Conservation (phyloP, 345 rosid genomes). For the Corchorus capsularis region DNA sequence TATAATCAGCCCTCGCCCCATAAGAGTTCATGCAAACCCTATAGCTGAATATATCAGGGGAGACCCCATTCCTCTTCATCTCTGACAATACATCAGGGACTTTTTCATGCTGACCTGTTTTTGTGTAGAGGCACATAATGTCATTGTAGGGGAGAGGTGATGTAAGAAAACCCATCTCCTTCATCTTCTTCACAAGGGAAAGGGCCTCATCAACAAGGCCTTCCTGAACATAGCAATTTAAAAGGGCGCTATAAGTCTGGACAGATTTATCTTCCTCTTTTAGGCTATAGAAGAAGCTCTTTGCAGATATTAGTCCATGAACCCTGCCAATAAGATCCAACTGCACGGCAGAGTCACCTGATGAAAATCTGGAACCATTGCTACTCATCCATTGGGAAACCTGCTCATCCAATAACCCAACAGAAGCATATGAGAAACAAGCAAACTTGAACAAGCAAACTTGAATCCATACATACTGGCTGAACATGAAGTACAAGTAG, state of each 20-base stretch:
- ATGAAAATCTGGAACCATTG: constrained; percentile 23
- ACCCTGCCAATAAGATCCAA: constrained; percentile 51
- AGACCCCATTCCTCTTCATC: constrained; percentile 44
- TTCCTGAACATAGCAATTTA: constrained; percentile 45
- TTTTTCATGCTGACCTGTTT: constrained; percentile 37
- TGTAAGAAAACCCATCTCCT: constrained; percentile 36
- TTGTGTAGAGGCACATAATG: constrained; percentile 42
- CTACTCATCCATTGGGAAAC: constrained; percentile 45
- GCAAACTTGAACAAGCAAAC: background rate
- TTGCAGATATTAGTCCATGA: constrained; percentile 40
- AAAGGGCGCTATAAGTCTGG: constrained; percentile 48
- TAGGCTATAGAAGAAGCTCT: constrained; percentile 40
- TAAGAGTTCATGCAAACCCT: constrained; percentile 42
- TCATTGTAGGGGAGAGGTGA: constrained; percentile 32
- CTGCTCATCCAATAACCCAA: constrained; percentile 32
- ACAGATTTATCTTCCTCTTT: constrained; percentile 32
- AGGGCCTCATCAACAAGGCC: constrained; percentile 46
- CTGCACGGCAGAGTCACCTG: constrained; percentile 39
- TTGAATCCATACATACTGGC: background rate
- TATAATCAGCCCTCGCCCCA: constrained; percentile 36
- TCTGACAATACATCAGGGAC: constrained; percentile 37
- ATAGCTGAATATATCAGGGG: constrained; percentile 46
- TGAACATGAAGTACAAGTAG: no score
- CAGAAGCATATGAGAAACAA: background rate
- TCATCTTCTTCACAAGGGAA: constrained; percentile 42